phyloP scores from a whole-genome alignment of 345 rosid species.

The Citrus hindsii region DNA sequence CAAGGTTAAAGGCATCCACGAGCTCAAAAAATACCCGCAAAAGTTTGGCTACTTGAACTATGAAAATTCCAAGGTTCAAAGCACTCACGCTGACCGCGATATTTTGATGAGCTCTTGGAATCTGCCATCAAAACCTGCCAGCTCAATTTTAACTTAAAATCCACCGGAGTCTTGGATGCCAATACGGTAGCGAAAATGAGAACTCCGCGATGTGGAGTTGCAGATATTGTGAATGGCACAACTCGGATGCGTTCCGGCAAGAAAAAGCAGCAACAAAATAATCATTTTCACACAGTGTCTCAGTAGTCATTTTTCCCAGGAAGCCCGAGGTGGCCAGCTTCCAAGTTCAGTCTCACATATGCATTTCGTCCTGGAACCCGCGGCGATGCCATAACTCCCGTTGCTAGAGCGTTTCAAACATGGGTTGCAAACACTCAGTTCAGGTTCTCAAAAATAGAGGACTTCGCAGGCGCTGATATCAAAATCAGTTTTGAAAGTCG shows the following conservation, averaged over 20 bases:
- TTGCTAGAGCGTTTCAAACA: slow-evolving; percentile 18
- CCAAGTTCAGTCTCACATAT: slow-evolving; percentile 29
- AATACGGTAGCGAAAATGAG: slow-evolving; percentile 20
- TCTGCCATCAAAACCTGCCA: slow-evolving; percentile 34
- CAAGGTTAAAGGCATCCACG: too few relatives aligned
- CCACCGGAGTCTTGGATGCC: slow-evolving; percentile 23
- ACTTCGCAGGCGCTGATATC: slow-evolving; percentile 10
- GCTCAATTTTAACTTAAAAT: slow-evolving; percentile 16
- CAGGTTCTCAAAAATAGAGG: background rate
- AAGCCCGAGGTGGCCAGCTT: slow-evolving; percentile 29
- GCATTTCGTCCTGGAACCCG: slow-evolving; percentile 7
- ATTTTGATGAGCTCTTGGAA: too few relatives aligned
- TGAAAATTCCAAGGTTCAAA: too few relatives aligned
- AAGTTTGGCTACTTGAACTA: too few relatives aligned
- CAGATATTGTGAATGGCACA: slow-evolving; percentile 34
- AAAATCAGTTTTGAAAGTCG: slow-evolving; percentile 17
- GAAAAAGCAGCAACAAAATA: background rate
- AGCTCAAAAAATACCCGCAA: too few relatives aligned
- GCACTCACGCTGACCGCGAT: too few relatives aligned
- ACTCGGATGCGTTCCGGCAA: slow-evolving; percentile 21
- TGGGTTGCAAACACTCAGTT: slow-evolving; percentile 29
- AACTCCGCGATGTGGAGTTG: slow-evolving; percentile 33
- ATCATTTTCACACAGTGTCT: slow-evolving; percentile 17
- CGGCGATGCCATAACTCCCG: background rate
- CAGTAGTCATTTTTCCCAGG: slow-evolving; percentile 21